A percentile compares a stretch with the other conserved stretches of the same genome.
Evolutionary conservation across 768 basidiomycete species (phyloP).

Genomic region (Leucocoprinus leucothites): DNA sequence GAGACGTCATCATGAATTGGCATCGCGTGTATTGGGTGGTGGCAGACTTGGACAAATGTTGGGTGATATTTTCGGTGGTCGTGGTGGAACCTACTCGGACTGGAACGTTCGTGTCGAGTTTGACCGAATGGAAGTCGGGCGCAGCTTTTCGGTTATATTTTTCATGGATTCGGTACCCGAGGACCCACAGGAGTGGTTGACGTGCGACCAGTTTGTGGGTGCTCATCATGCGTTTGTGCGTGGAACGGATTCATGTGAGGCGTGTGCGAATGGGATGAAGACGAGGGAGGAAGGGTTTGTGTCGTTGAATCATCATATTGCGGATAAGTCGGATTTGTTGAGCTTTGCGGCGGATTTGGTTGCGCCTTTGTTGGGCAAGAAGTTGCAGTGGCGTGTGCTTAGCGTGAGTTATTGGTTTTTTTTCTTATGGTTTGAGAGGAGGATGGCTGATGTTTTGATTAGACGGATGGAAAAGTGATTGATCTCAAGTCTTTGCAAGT

Average conservation of each 20-base stretch:
- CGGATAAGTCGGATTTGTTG: constrained; percentile 19
- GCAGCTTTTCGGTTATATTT: constrained; percentile 41
- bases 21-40: too few relatives aligned
- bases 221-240: constrained; percentile 41
- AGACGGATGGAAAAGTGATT: constrained; percentile 5
- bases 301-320: constrained; percentile 31
- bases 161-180: constrained; percentile 43
- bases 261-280: constrained; percentile 32
- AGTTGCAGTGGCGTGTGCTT: constrained; percentile 36
- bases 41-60: background rate
- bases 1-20: too few relatives aligned
- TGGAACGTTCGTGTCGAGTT: constrained; percentile 41
- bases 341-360: constrained; percentile 31
- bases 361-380: constrained; percentile 31
- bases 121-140: constrained; percentile 40
- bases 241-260: constrained; percentile 16
- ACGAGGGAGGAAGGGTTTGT: constrained; percentile 39
- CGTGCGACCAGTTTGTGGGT: constrained; percentile 36
- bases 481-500: background rate
- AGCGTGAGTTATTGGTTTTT: constrained; percentile 14
- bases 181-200: constrained; percentile 34
- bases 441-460: background rate
- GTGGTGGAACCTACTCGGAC: constrained; percentile 23
- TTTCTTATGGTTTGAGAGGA: background rate
- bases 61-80: background rate